Evolutionary conservation across 495 filamentous ascomycete genomes (phyloP).

Genomic region (Neurospora sp.): DNA sequence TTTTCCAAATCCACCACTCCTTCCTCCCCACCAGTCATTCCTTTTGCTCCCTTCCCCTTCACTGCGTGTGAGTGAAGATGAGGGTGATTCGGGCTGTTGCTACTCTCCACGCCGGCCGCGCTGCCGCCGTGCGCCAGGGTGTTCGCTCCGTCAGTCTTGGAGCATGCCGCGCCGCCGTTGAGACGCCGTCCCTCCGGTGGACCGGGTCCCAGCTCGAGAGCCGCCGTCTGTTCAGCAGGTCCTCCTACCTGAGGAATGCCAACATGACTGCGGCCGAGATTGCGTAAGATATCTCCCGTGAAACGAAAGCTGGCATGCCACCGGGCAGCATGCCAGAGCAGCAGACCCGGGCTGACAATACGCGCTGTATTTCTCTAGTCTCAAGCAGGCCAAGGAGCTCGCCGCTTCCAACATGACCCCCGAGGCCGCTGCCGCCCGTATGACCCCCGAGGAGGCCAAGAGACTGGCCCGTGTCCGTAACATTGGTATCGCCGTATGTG

Average conservation of each 20-base stretch:
- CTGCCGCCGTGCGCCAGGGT: slow-evolving; percentile 21
- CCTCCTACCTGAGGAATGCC: slow-evolving; percentile 9
- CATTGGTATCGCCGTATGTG: slow-evolving; percentile 90
- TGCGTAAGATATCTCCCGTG: slow-evolving; percentile 20
- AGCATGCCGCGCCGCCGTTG: slow-evolving; percentile 8
- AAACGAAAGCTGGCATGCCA: slow-evolving; percentile 1
- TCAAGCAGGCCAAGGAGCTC: slow-evolving; percentile 34
- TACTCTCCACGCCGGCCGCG: slow-evolving; percentile 31
- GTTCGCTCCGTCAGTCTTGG: slow-evolving; percentile 22
- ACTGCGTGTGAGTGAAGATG: slow-evolving; percentile 20
- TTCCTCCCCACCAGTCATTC: slow-evolving; percentile 13
- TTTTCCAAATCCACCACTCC: neutral
- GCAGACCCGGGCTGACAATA: neutral
- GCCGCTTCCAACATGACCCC: slow-evolving; percentile 34
- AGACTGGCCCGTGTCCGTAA: slow-evolving; percentile 77
- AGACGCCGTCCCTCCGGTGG: slow-evolving; percentile 7
- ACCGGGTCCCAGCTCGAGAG: slow-evolving; percentile 9
- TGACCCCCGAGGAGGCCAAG: slow-evolving; percentile 65
- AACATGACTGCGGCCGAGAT: slow-evolving; percentile 21
- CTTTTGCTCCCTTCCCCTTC: slow-evolving; percentile 12
- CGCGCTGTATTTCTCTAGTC: slow-evolving; percentile 11
- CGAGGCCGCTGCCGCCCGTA: slow-evolving; percentile 42
- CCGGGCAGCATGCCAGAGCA: neutral
- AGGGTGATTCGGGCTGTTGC: slow-evolving; percentile 34
- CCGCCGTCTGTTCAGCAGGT: slow-evolving; percentile 22